Evolutionary conservation across 2,329 filamentous ascomycete genomes (phyloP).

Genomic region (Alternaria arbusti): DNA sequence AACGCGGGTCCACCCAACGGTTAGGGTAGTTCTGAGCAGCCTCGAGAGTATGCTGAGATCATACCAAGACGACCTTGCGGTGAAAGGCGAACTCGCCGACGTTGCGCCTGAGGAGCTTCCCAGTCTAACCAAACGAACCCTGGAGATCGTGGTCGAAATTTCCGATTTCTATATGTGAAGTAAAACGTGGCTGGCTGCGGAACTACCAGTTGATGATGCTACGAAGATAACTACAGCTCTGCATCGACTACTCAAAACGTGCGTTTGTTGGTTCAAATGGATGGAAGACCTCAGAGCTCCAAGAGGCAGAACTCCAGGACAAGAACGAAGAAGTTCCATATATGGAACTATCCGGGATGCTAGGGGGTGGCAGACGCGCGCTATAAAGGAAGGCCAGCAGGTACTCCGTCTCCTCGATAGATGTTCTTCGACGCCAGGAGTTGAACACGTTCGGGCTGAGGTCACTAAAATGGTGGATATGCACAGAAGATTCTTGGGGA

Average conservation of each 20-base stretch:
- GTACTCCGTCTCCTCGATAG: background rate
- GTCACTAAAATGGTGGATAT: background rate
- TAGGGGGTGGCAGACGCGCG: background rate
- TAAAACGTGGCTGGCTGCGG: background rate
- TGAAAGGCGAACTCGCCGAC: background rate
- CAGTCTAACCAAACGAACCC: background rate
- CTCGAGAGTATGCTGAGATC: background rate
- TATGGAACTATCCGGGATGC: background rate
- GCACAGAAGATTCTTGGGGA: background rate
- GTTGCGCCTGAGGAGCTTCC: background rate
- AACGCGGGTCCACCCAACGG: background rate
- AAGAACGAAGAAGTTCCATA: background rate
- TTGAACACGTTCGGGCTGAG: background rate
- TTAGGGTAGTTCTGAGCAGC: background rate
- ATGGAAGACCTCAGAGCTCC: background rate
- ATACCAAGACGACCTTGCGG: background rate
- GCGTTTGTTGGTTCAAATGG: background rate
- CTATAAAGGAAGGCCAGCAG: background rate
- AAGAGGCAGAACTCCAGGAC: background rate
- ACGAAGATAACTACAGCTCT: background rate
- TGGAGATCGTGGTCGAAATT: background rate
- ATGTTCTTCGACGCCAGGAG: background rate
- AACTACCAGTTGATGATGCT: background rate
- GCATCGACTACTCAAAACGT: background rate
- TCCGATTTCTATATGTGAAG: background rate